Evolutionary conservation across 257 asterid species (phyloP).

Genomic region (Rubia yunnanensis): DNA sequence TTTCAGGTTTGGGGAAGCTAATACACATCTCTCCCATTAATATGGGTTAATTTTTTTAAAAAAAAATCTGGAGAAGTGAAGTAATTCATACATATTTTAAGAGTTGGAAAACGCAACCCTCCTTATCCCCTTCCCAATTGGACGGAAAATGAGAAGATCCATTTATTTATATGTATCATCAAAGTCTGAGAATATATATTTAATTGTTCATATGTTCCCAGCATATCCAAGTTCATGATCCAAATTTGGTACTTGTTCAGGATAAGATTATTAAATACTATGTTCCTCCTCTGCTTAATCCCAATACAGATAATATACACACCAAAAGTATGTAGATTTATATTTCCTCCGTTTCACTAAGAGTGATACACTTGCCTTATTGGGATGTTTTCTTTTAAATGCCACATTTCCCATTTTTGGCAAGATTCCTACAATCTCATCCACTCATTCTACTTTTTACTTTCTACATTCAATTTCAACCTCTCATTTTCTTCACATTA

Average conservation of each 20-base stretch:
- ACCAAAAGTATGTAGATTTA: neutral
- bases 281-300: slow-evolving; percentile 42
- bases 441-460: too few relatives aligned
- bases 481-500: too few relatives aligned
- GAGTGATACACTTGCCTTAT: too few relatives aligned
- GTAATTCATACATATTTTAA: neutral
- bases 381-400: too few relatives aligned
- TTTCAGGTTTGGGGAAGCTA: too few relatives aligned
- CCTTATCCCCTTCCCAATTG: slow-evolving; percentile 7
- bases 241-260: slow-evolving; percentile 26
- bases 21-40: too few relatives aligned
- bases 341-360: too few relatives aligned
- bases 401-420: too few relatives aligned
- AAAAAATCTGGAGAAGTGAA: too few relatives aligned
- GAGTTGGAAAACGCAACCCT: neutral
- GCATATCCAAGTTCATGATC: slow-evolving; percentile 49
- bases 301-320: slow-evolving; percentile 25
- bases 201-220: neutral
- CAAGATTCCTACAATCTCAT: too few relatives aligned
- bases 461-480: too few relatives aligned
- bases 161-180: neutral
- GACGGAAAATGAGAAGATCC: slow-evolving; percentile 2
- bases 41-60: too few relatives aligned
- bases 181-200: neutral
- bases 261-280: slow-evolving; percentile 22